Evolutionary conservation across 2,329 filamentous ascomycete genomes (phyloP), one percentile per base, ranked within the genome.

Genomic region (Colletotrichum falcatum): DNA sequence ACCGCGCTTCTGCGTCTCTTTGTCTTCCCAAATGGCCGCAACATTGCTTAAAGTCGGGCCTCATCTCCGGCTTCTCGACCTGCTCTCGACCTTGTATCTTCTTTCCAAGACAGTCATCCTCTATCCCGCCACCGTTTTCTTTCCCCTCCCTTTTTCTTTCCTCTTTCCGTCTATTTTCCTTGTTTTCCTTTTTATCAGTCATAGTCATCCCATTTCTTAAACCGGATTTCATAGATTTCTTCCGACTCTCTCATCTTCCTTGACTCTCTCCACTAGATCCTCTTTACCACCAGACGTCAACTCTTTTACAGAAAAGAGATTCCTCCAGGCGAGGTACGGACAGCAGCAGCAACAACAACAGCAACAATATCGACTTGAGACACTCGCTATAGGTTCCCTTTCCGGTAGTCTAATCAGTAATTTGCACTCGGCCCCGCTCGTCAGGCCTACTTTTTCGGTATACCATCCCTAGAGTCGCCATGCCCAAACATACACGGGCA

Each of bases 401-500:
- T 39, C 23, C 48, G 28, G 55, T 49, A 73, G 61, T 58, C 35
- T 70, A 73, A 73, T 71, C 63, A 59, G 35, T 72, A 72, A 68
- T 73, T 70, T 53, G 69, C 56, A 37, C 51, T 42, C 42, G 23
- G 60, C 67, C 63, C 61, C 53, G 63, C 66, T n/a, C 70, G 67
- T 59, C 61, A 70, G 62, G 60, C 61, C 71, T 71, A 65, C 55
- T 53, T 71, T 72, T 68, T 70, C 63, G 8, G 68, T 61, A 66
- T 18, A 73, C 66, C 62, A 71, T 59, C 49, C 72, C 63, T 63
- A 65, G 73, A 74, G 30, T 59, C 73, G 81, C 75, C 74, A 86
- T 86, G 84, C 81, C 84, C 64, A 85, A 83, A 76, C 82, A 85
- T 74, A 79, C 78, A 11, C 80, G 83, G 70, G 79, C 79, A 66